Conservation (phyloP, 257 asterid species). For the Gentiana macrophylla region DNA sequence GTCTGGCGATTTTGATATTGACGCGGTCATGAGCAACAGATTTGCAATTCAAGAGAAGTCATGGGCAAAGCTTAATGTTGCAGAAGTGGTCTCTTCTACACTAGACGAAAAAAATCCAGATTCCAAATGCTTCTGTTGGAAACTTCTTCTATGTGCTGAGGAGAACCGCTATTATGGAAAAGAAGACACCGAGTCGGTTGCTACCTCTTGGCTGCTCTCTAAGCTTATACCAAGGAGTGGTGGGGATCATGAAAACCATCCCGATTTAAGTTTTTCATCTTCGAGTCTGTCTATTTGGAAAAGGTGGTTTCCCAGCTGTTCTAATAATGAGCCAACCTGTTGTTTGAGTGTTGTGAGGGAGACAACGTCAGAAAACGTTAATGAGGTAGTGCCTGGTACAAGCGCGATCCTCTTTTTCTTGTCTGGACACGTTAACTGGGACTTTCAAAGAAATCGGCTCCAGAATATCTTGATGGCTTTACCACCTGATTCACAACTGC, state of each 20-base stretch:
- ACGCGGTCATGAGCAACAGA: slow-evolving; percentile 53
- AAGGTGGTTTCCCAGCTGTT: slow-evolving; percentile 44
- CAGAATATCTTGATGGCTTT: slow-evolving; percentile 39
- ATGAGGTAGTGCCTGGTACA: slow-evolving; percentile 47
- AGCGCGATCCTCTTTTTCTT: slow-evolving; percentile 59
- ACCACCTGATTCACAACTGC: slow-evolving; percentile 60
- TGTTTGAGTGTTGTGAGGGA: slow-evolving; percentile 69
- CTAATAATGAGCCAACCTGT: slow-evolving; percentile 34
- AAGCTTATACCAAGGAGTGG: slow-evolving; percentile 48
- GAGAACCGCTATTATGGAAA: slow-evolving; percentile 21
- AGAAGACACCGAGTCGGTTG: slow-evolving; percentile 21
- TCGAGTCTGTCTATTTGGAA: slow-evolving; percentile 71
- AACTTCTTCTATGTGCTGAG: slow-evolving; percentile 51
- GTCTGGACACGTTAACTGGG: slow-evolving; percentile 46
- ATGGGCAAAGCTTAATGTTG: slow-evolving; percentile 67
- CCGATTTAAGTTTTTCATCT: slow-evolving; percentile 45
- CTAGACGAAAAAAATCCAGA: slow-evolving; percentile 49
- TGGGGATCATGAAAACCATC: slow-evolving; percentile 11
- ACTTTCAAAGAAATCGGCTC: slow-evolving; percentile 53
- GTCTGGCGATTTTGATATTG: slow-evolving; percentile 40
- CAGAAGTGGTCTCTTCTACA: slow-evolving; percentile 56
- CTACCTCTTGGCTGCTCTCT: slow-evolving; percentile 64
- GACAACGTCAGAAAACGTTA: slow-evolving; percentile 25
- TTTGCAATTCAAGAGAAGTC: slow-evolving; percentile 48
- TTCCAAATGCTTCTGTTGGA: slow-evolving; percentile 87